phyloP scores from a whole-genome alignment of 495 filamentous ascomycete genomes.

The Talaromyces trachyspermus region DNA sequence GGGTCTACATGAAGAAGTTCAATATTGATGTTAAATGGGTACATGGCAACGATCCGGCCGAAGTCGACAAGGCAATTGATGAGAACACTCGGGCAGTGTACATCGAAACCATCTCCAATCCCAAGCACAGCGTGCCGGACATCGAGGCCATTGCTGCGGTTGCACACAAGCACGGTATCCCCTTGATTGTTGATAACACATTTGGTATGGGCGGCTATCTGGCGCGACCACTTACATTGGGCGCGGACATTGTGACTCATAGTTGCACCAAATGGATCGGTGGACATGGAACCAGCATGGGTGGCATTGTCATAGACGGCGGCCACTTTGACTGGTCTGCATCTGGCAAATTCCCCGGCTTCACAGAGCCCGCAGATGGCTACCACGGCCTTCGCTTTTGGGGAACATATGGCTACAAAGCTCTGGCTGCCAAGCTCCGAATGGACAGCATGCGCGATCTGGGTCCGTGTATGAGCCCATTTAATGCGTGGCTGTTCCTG shows the following conservation, averaged over 20 bases:
- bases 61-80: constrained; percentile 81
- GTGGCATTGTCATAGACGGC: constrained; percentile 79
- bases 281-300: constrained; percentile 93
- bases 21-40: constrained; percentile 90
- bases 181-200: constrained; percentile 92
- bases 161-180: constrained; percentile 71
- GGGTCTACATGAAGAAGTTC: constrained; percentile 77
- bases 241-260: constrained; percentile 90
- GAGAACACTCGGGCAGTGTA: constrained; percentile 93
- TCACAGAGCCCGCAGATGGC: constrained; percentile 82
- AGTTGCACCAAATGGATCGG: constrained; percentile 98
- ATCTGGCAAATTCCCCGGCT: constrained; percentile 82
- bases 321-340: constrained; percentile 97
- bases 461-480: constrained; percentile 78
- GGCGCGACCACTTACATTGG: constrained; percentile 79
- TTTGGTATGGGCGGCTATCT: constrained; percentile 97
- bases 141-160: constrained; percentile 75
- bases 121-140: constrained; percentile 87
- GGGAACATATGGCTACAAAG: constrained; percentile 83
- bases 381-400: constrained; percentile 97
- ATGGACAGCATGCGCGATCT: constrained; percentile 86
- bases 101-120: constrained; percentile 92
- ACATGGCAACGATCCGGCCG: constrained; percentile 67
- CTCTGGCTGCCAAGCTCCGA: constrained; percentile 73
- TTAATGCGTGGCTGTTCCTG: constrained; percentile 86